Evolutionary conservation across 768 basidiomycete genomes (phyloP), one percentile per base, ranked within the genome.

Genomic region (Pisolithus sp.): DNA sequence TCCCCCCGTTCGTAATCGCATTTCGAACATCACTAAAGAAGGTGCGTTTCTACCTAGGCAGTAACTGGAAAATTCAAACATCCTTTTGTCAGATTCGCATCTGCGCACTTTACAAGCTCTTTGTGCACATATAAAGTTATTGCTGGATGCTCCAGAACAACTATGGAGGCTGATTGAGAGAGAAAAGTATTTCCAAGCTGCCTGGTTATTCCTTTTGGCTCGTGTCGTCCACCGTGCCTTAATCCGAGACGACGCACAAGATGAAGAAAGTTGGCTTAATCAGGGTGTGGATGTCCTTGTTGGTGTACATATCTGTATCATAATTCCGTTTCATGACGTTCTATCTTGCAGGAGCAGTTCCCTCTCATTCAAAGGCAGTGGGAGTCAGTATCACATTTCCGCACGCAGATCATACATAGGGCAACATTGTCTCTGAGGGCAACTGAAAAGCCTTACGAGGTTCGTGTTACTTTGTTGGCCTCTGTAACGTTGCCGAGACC

Each of bases 301-400:
- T 18, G 13, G 46, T 47, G 9, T 21, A 5, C 8, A 59, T 46
- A 79, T 54, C 37, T 12, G 38, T 1, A 20, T 38, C 23, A 30
- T 28, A 31, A 36, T 26, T 28, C 34, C 30, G 20, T 42, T 18
- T 24, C 7, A 31, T 56, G 37, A 56, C 42, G 26, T 13, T 26
- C 15, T 9, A 40, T 39, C 5, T 39, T 43, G 15, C 61, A 93
- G 92, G 80, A 81, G 44, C 89, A 93, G 68, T 86, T 94, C 57
- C 91, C 93, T 24, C 73, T 97, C 5, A 81, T 92, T 3, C 87
- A 92, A 57, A 84, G 91, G 34, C 94, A 97, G 68, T 97, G 93
- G 94, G 94, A 95, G 52, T 76, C 81, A 1, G 81, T 97, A 7
- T 81, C 83, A 5, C 89, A 88, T 57, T 92, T 95, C 63, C 84